Evolutionary conservation across 2,329 filamentous ascomycete genomes (phyloP).

Genomic region (Pseudopyrenochaeta lycopersici): DNA sequence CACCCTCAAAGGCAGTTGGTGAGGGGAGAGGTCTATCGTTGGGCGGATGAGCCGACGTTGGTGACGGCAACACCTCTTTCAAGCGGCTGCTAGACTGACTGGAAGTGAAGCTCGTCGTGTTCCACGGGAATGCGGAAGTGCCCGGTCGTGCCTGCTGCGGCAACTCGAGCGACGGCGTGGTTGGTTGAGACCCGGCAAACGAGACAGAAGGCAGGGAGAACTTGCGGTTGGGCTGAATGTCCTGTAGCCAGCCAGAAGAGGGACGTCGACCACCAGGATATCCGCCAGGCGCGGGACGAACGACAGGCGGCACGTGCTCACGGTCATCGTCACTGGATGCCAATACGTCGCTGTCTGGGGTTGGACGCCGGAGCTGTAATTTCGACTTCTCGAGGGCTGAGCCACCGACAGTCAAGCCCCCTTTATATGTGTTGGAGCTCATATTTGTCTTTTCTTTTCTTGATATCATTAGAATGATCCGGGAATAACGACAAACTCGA

Average conservation of each 20-base stretch:
- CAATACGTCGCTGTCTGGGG: conserved; percentile 91
- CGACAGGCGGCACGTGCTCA: conserved; percentile 59
- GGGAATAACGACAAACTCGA: neutral
- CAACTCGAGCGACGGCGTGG: conserved; percentile 76
- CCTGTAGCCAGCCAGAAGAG: conserved; percentile 75
- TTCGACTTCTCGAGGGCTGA: conserved; percentile 72
- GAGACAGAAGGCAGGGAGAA: conserved; percentile 74
- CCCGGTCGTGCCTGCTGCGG: conserved; percentile 51
- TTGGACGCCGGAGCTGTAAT: conserved; percentile 75
- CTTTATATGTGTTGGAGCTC: conserved; percentile 39
- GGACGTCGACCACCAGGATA: conserved; percentile 40
- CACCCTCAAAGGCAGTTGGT: conserved; percentile 51
- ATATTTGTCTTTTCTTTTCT: conserved; percentile 25
- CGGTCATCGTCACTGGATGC: conserved; percentile 94
- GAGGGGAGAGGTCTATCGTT: conserved; percentile 35
- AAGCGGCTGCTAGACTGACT: conserved; percentile 33
- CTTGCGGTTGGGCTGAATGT: conserved; percentile 75
- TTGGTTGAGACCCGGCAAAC: conserved; percentile 82
- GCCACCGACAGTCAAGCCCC: conserved; percentile 37
- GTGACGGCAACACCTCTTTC: conserved; percentile 46
- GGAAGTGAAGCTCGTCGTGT: conserved; percentile 47
- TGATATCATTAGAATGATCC: conserved; percentile 12
- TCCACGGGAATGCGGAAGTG: conserved; percentile 55
- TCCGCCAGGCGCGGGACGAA: conserved; percentile 28
- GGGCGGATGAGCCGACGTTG: conserved; percentile 38